A percentile compares a stretch with the other conserved stretches of the same genome.
These are phyloP conservation scores for Penicillium arizonense DNA, from an alignment of 495 filamentous ascomycete genomes.

Conservation along the genomic window DNA sequence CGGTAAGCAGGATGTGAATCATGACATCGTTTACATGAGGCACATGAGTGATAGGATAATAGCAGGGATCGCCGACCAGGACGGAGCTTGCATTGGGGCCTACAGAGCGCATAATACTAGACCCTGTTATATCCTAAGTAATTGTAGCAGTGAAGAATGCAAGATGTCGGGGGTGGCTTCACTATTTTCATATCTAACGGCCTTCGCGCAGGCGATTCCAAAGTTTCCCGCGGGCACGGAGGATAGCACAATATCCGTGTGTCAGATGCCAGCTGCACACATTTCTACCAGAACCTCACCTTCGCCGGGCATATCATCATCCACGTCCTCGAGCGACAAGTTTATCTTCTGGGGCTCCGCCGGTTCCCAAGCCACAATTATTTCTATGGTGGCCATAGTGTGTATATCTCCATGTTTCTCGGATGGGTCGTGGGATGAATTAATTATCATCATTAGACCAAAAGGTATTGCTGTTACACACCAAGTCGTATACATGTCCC, in stretches of 20 bases:
- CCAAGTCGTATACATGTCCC: too few relatives aligned
- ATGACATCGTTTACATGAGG: slow-evolving; percentile 25
- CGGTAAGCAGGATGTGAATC: slow-evolving; percentile 27
- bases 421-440: too few relatives aligned
- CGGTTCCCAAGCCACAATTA: slow-evolving; percentile 23
- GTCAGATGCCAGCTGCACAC: slow-evolving; percentile 39
- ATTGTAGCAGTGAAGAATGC: background rate
- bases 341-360: background rate
- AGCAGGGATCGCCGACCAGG: slow-evolving; percentile 42
- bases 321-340: slow-evolving; percentile 27
- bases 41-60: slow-evolving; percentile 41
- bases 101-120: slow-evolving; percentile 38
- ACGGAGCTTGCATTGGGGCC: slow-evolving; percentile 40
- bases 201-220: slow-evolving; percentile 20
- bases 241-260: slow-evolving; percentile 34
- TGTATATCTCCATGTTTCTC: too few relatives aligned
- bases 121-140: slow-evolving; percentile 20
- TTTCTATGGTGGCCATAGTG: slow-evolving; percentile 2
- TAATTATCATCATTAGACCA: too few relatives aligned
- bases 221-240: slow-evolving; percentile 3
- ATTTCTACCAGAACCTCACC: slow-evolving; percentile 41
- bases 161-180: background rate
- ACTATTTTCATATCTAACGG: slow-evolving; percentile 28
- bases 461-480: too few relatives aligned
- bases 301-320: slow-evolving; percentile 23